Conservation (phyloP, 2,329 filamentous ascomycete species). For the Penicillium decumbens region DNA sequence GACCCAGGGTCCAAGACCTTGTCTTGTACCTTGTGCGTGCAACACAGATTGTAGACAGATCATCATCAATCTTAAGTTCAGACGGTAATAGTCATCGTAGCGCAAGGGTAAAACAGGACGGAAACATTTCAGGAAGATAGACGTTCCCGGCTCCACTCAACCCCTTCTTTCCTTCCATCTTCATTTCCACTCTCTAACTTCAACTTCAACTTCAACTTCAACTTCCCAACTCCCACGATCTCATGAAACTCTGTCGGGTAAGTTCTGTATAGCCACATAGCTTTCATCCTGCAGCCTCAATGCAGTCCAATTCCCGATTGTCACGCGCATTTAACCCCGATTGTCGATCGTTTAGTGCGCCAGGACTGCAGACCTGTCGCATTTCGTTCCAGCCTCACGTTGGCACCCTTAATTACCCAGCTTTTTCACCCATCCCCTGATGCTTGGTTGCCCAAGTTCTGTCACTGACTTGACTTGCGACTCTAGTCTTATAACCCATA, state of each 20-base stretch:
- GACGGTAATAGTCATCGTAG: background rate
- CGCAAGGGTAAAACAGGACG: background rate
- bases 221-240: background rate
- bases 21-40: background rate
- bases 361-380: constrained; percentile 2
- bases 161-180: background rate
- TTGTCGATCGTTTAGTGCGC: background rate
- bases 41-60: background rate
- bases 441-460: too few relatives aligned
- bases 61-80: background rate
- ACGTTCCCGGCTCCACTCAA: background rate
- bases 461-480: background rate
- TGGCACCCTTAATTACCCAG: constrained; percentile 1
- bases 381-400: constrained; percentile 12
- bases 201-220: background rate
- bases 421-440: background rate
- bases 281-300: background rate
- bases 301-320: background rate
- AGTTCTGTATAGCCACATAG: background rate
- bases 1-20: background rate
- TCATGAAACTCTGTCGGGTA: background rate
- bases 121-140: too few relatives aligned
- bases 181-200: background rate
- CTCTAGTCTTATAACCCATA: background rate
- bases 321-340: background rate